phyloP scores from a whole-genome alignment of 2,329 filamentous ascomycete genomes.

The Teratosphaeria epicoccoides region DNA sequence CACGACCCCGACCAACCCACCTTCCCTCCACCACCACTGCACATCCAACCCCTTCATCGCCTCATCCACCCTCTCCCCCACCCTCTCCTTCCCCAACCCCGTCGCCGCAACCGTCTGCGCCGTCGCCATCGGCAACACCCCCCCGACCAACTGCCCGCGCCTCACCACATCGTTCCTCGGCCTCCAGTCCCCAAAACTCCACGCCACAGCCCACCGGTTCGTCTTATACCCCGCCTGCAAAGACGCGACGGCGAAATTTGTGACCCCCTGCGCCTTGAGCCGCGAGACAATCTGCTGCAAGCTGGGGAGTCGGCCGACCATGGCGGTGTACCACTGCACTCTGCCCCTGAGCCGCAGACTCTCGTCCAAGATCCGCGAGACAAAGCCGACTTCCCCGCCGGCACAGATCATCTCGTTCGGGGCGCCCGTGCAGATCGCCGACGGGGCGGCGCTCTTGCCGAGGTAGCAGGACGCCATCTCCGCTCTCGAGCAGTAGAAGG shows the following conservation, averaged over 20 bases:
- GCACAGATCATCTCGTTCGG: conserved; percentile 61
- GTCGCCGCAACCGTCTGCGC: conserved; percentile 35
- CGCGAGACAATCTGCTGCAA: conserved; percentile 51
- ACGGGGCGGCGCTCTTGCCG: conserved; percentile 60
- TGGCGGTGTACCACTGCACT: conserved; percentile 80
- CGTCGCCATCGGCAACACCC: conserved; percentile 36
- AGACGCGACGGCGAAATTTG: conserved; percentile 73
- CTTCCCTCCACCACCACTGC: conserved; percentile 53
- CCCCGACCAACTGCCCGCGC: conserved; percentile 19
- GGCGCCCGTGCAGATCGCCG: conserved; percentile 19
- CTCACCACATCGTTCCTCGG: conserved; percentile 41
- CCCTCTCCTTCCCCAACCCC: conserved; percentile 15
- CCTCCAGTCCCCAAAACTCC: conserved; percentile 65
- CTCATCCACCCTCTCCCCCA: conserved; percentile 31
- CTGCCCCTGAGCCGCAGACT: conserved; percentile 48
- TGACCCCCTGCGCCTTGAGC: conserved; percentile 45
- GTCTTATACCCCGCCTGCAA: conserved; percentile 72
- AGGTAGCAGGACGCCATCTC: conserved; percentile 53
- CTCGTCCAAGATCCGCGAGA: conserved; percentile 59
- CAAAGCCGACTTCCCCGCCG: conserved; percentile 70
- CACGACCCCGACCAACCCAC: conserved; percentile 47
- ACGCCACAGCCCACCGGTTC: conserved; percentile 75
- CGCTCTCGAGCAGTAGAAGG: conserved; percentile 69
- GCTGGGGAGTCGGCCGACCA: conserved; percentile 74
- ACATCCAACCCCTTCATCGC: conserved; percentile 49